Percentiles rank a stretch among this genome's conserved stretches.
Evolutionary conservation across 2,329 filamentous ascomycete genomes (phyloP).

Genomic region (Colletotrichum tropicale): DNA sequence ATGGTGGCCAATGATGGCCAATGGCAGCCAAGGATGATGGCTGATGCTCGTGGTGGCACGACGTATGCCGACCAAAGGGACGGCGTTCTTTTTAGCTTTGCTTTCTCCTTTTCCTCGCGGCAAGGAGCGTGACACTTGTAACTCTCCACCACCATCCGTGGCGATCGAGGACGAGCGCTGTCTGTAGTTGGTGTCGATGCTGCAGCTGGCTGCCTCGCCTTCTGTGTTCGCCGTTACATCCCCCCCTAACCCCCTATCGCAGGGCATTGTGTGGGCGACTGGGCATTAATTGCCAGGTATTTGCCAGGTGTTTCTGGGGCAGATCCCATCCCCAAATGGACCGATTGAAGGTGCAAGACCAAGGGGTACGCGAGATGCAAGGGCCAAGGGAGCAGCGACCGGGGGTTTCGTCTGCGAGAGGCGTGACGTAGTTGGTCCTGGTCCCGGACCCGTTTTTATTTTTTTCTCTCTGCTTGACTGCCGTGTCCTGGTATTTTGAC

Average conservation of each 20-base stretch:
- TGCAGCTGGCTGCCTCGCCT: neutral
- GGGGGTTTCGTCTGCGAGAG: constrained; percentile 12
- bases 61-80: constrained; percentile 1
- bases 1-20: neutral
- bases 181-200: neutral
- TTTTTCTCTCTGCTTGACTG: neutral
- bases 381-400: constrained; percentile 13
- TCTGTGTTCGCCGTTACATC: neutral
- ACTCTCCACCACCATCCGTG: neutral
- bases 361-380: constrained; percentile 18
- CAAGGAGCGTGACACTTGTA: neutral
- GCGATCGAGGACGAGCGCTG: neutral
- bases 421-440: constrained; percentile 21
- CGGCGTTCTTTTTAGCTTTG: constrained; percentile 14
- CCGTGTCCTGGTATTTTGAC: neutral
- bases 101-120: constrained; percentile 12
- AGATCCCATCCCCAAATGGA: constrained; percentile 12
- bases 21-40: constrained; percentile 10
- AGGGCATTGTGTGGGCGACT: neutral
- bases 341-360: constrained; percentile 4
- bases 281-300: constrained; percentile 1
- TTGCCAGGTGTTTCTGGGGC: neutral
- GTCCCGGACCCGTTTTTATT: constrained; percentile 7
- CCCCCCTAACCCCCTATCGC: neutral
- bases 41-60: constrained; percentile 9